Base-by-base conservation (phyloP, 208 protist genomes). In the Porcisia hertigi region DNA sequence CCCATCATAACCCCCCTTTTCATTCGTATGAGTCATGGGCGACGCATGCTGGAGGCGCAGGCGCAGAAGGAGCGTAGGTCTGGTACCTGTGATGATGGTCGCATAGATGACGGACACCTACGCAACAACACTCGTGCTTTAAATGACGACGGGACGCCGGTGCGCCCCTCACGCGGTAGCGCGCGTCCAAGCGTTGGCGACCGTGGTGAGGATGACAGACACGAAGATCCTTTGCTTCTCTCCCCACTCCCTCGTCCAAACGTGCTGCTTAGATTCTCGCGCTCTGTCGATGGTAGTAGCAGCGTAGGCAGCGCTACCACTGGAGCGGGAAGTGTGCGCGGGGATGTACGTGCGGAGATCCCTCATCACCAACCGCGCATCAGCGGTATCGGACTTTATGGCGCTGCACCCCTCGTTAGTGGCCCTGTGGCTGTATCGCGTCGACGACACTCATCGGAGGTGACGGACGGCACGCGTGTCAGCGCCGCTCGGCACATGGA, bases 41-140 rank as follows among this genome's bases (percentile, higher is more conserved):
- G 66, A n/a, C 79, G 83, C 14, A 89, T 89, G 86, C 82, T 89
- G n/a, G 82, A 87, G 76, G 86, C 86, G 39, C 82, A 89, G 71
- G 76, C 49, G 70, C 77, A 81, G 82, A 80, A 78, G 54, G 82
- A 76, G 60, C 73, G 73, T 12, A 64, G 70, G 59, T 80, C 76
- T 63, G 65, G 60, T 54, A 79, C 60, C 6, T 30, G 45, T 20
- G 70, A 77, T 25, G 62, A 69, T 23, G 73, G 74, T 25, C 72
- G 73, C 52, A 53, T 79, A 20, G 77, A 74, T 36, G 75, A 76
- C 55, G 73, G 75, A 1, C 72, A 86, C 71, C 71, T 84, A 3
- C 71, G 77, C 71, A 84, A 76, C 71, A 54, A 14, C 20, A 36
- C 30, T 14, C 77, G 75, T 8, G 71, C 73, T 7, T 47, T 85